phyloP scores from a whole-genome alignment of 2,329 filamentous ascomycete genomes.

The Penicillium rolfsii region DNA sequence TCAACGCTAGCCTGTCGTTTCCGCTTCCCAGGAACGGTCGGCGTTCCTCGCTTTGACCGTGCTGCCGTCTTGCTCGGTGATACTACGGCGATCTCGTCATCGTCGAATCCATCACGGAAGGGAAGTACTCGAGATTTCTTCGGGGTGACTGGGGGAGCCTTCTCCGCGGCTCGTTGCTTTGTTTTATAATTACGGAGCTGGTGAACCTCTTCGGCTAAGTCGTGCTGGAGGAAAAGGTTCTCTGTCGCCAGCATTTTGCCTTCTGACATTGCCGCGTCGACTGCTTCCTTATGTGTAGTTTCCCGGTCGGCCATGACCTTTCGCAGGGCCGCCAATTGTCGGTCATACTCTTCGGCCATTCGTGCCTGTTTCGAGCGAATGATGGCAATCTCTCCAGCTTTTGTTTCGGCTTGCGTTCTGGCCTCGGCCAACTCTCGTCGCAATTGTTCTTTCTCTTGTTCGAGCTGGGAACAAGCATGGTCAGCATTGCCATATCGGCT shows the following conservation, averaged over 20 bases:
- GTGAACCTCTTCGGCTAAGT: slow-evolving; percentile 59
- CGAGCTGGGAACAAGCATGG: slow-evolving; percentile 36
- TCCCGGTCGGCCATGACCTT: slow-evolving; percentile 58
- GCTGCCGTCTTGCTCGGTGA: slow-evolving; percentile 58
- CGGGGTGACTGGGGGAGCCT: slow-evolving; percentile 53
- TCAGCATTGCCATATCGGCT: not conserved
- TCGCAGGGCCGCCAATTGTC: slow-evolving; percentile 56
- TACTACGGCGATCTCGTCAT: slow-evolving; percentile 60
- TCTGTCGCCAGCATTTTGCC: slow-evolving; percentile 61
- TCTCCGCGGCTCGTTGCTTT: slow-evolving; percentile 42
- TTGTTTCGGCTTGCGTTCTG: slow-evolving; percentile 51
- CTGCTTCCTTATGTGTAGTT: slow-evolving; percentile 57
- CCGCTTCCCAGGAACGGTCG: slow-evolving; percentile 60
- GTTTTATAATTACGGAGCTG: slow-evolving; percentile 48
- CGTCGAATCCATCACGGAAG: slow-evolving; percentile 66
- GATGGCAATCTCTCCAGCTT: slow-evolving; percentile 65
- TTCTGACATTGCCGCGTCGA: slow-evolving; percentile 59
- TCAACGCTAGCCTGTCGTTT: slow-evolving; percentile 57
- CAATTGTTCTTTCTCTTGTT: slow-evolving; percentile 46
- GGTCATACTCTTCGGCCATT: slow-evolving; percentile 57
- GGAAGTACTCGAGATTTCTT: slow-evolving; percentile 53
- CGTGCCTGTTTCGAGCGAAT: slow-evolving; percentile 62
- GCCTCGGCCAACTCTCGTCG: slow-evolving; percentile 44
- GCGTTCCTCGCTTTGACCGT: slow-evolving; percentile 57
- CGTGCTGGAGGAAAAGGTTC: slow-evolving; percentile 63